Base-by-base conservation (phyloP, 2,329 filamentous ascomycete genomes). In the Alternaria atra region DNA sequence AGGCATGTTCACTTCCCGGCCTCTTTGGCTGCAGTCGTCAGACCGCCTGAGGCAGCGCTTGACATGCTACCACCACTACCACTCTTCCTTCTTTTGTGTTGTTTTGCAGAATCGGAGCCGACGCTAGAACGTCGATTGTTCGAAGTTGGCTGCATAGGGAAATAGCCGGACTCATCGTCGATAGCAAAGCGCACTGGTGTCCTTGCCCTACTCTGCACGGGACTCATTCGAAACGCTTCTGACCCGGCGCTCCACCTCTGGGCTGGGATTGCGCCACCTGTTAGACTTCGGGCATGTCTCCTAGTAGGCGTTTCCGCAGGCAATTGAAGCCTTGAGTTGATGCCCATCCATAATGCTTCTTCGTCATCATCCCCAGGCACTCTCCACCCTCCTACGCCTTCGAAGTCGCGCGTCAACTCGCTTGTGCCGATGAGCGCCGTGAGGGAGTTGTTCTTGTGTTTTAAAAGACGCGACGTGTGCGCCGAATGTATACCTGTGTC, bases 281-380 rank as follows among this genome's bases (percentile, higher is more conserved):
- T 79, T 34, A 76, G 58, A 12, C 71, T 72, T 13, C 78, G 60
- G 30, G 67, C 69, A 46, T 80, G 77, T 23, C 76, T 68, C 23
- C 69, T 65, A 12, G 64, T 68, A 2, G 73, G 70, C n/a, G 64
- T 39, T 9, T 68, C 70, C 15, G 73, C 67, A 4, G 80, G 79
- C 1, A 82, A 63, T 54, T 80, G 75, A 1, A 82, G 70, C 13
- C 80, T 64, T n/a, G 75, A 76, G 55, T 82, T 82, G 65, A 81
- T 80, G 56, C 76, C 74, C 67, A 81, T 78, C 80, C 80, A 83
- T 12, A 80, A 52, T 3, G 79, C 80, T 64, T 82, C 80, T 43
- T 82, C 80, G 5, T 80, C 79, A 1, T 78, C 75, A 27, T 76
- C 76, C 12, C 73, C 75, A 4, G 75, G 63, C 15, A 78, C 69